phyloP scores from a whole-genome alignment of 164 flowering plant species.

The Annona cherimola region DNA sequence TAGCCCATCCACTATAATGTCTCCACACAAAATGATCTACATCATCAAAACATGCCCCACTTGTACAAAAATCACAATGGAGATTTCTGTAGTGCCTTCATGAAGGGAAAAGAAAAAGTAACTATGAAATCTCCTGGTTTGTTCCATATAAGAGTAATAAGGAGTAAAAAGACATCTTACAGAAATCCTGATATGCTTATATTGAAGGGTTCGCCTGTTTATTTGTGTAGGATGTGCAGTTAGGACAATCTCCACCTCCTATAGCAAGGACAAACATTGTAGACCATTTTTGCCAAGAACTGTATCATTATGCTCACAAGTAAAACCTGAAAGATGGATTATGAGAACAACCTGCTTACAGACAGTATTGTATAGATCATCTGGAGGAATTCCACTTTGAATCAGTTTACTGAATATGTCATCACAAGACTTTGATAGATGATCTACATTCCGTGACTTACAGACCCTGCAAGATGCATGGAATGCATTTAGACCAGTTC shows the following conservation, averaged over 20 bases:
- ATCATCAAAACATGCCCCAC: not conserved
- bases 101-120: not conserved
- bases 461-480: constrained; percentile 43
- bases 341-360: constrained; percentile 63
- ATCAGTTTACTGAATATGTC: constrained; percentile 67
- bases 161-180: constrained; percentile 31
- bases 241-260: constrained; percentile 89
- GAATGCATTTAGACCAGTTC: not conserved
- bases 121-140: not conserved
- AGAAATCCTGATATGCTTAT: constrained; percentile 83
- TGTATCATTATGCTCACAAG: not conserved
- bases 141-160: not conserved
- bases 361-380: constrained; percentile 66
- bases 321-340: not conserved
- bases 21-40: not conserved
- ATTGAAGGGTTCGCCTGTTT: constrained; percentile 78
- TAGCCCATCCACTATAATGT: not conserved
- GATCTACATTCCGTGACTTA: constrained; percentile 36
- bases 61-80: not conserved
- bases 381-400: constrained; percentile 74
- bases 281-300: not conserved
- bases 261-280: constrained; percentile 23
- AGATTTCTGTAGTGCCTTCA: not conserved
- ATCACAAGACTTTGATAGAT: constrained; percentile 77
- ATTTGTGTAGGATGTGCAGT: constrained; percentile 96